Evolutionary conservation across 2,329 filamentous ascomycete species (phyloP).

Genomic region (Xylariaceae sp.): DNA sequence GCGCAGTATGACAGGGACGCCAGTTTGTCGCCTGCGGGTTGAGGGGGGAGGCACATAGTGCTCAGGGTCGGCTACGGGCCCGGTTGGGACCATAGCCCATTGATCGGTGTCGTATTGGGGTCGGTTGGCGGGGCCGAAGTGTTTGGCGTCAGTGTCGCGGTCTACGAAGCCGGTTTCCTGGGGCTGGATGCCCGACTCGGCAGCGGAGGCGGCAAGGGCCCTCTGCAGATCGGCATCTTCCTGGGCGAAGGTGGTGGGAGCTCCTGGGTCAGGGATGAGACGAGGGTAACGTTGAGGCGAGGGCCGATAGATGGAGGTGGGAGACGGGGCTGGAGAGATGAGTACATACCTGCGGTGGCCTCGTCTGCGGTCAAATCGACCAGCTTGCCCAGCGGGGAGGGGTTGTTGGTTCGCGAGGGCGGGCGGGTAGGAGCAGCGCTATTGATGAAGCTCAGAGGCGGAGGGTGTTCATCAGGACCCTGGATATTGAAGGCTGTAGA

Average conservation of each 20-base stretch:
- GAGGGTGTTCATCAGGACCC: slow-evolving; percentile 42
- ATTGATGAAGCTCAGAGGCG: slow-evolving; percentile 38
- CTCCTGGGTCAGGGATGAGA: slow-evolving; percentile 32
- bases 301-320: slow-evolving; percentile 5
- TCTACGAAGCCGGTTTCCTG: slow-evolving; percentile 52
- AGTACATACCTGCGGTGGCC: slow-evolving; percentile 36
- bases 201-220: slow-evolving; percentile 53
- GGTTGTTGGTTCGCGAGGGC: slow-evolving; percentile 56
- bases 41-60: slow-evolving; percentile 40
- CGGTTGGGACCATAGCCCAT: slow-evolving; percentile 56
- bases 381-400: slow-evolving; percentile 52
- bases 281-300: too few relatives aligned
- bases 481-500: slow-evolving; percentile 53
- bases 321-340: slow-evolving; percentile 2
- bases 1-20: slow-evolving; percentile 50
- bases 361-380: slow-evolving; percentile 44
- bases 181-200: slow-evolving; percentile 45
- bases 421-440: slow-evolving; percentile 54
- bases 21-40: slow-evolving; percentile 39
- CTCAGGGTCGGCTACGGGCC: slow-evolving; percentile 23
- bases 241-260: slow-evolving; percentile 36
- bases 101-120: slow-evolving; percentile 50
- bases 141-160: slow-evolving; percentile 35
- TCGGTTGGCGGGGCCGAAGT: slow-evolving; percentile 59
- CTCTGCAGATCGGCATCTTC: slow-evolving; percentile 55